Conservation (phyloP, 345 rosid genomes). For the Melaleuca quinquenervia region DNA sequence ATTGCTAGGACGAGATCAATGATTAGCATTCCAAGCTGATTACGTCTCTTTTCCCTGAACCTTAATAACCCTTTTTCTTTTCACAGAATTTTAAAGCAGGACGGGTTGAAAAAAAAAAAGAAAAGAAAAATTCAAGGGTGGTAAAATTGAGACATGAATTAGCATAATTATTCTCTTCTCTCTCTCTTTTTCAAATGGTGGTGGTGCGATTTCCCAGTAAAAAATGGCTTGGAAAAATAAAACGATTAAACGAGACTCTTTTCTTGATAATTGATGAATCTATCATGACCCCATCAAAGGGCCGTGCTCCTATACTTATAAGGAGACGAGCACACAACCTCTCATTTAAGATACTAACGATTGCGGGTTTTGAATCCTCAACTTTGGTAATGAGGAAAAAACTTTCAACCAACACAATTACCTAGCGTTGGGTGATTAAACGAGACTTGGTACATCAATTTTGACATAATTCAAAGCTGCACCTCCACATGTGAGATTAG, state of each 20-base stretch:
- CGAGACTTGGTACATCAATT: accelerated
- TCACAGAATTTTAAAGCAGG: background rate
- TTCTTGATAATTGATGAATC: no score
- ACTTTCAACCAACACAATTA: no score
- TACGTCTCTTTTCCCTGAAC: background rate
- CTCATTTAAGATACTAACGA: no score
- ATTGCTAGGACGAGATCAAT: background rate
- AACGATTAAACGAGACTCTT: no score
- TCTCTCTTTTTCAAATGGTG: no score
- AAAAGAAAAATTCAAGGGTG: background rate
- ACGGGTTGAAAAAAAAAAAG: background rate
- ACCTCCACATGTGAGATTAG: background rate
- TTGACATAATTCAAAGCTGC: background rate
- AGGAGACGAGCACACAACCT: no score
- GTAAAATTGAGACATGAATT: background rate
- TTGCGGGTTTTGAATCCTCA: no score
- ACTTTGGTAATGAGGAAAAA: no score
- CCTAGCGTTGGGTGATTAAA: background rate
- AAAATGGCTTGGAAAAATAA: background rate
- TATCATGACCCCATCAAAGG: no score
- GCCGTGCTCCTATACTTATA: no score
- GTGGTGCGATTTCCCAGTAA: background rate
- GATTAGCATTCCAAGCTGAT: background rate
- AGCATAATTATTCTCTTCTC: background rate
- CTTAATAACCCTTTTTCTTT: background rate